Percentiles rank a stretch among this genome's conserved stretches.
phyloP scores from a whole-genome alignment of 768 basidiomycete species.

The Piloderma croceum region DNA sequence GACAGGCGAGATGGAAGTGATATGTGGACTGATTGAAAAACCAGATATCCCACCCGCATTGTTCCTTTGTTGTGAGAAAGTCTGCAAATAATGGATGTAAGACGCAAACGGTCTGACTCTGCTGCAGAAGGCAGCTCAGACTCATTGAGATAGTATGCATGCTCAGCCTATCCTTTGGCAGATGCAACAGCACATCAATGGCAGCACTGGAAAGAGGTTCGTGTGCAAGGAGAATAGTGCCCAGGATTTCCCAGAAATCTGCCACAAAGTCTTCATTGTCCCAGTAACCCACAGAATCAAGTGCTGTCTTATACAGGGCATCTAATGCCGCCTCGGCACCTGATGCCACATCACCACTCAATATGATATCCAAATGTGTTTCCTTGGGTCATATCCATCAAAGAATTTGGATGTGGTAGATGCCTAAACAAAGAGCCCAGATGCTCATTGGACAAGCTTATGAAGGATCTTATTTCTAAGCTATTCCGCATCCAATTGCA shows the following conservation, averaged over 20 bases:
- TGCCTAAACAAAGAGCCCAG: conserved; percentile 29
- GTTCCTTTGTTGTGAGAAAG: conserved; percentile 24
- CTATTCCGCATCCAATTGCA: conserved; percentile 19
- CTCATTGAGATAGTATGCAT: conserved; percentile 25
- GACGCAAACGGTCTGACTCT: conserved; percentile 11
- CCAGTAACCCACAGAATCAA: conserved; percentile 26
- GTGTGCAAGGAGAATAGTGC: conserved; percentile 23
- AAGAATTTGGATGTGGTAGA: conserved; percentile 18
- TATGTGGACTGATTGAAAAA: background rate
- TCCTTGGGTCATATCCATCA: conserved; percentile 1
- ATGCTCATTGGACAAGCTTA: conserved; percentile 8
- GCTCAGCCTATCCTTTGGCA: conserved; percentile 13
- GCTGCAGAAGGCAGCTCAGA: conserved; percentile 20
- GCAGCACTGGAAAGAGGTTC: conserved; percentile 21
- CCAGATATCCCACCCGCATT: conserved; percentile 19
- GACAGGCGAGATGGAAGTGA: conserved; percentile 10
- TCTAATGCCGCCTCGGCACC: conserved; percentile 26
- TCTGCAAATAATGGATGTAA: conserved; percentile 29
- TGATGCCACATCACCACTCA: conserved; percentile 1
- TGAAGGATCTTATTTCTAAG: conserved; percentile 17
- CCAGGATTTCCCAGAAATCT: conserved; percentile 29
- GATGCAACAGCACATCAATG: conserved; percentile 19
- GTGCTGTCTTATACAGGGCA: conserved; percentile 25
- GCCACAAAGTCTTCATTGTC: conserved; percentile 20
- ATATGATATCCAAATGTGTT: background rate